Evolutionary conservation across 306 rosid species (phyloP), one percentile per base, ranked within the genome.

Genomic region (Gastrolobium bilobum): DNA sequence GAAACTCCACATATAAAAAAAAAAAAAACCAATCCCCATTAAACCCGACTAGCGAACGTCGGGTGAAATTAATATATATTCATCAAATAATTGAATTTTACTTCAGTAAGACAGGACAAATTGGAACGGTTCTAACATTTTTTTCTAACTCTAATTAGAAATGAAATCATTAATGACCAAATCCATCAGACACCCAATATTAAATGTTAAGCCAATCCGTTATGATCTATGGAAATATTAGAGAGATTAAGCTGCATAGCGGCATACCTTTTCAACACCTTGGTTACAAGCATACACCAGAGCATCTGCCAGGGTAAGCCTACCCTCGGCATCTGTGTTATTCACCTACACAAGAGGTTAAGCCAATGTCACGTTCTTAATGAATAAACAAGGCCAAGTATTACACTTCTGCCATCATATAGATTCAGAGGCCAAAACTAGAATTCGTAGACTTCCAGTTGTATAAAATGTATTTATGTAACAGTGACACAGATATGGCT

Each of bases 321-420:
- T 89, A 54, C 98, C 98, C 83, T 93, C 97, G 68, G 98, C 98
- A 82, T 93, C 98, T 42, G 97, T 93, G 87, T 93, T 93, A 76
- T 93, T 93, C 71, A 93, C 98, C 98, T 93, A 85, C 67, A 75
- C 31, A 47, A 56, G 73, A 77, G 65, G 81, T 82, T 76, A 80
- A 46, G 29, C 50, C 58, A 43, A 79, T 10, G 71, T 59, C 68
- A 75, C 11, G 79, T 15, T 34, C 14, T 62, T 47, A 3, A 9
- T 43, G 37, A 26, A 34, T 34, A 39, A 68, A 33, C 43, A 31
- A 58, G 40, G 33, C 9, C 79, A 29, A 34, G 79, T 61, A 77
- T n/a, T 29, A 54, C n/a, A 30, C 40, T 37, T 65, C 15, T 14
- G 47, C 61, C 50, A 47, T 63, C n/a, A 43, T 63, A 57, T 58